Base-by-base conservation (phyloP, 805 yeast genomes). In the Candida adriatica region DNA sequence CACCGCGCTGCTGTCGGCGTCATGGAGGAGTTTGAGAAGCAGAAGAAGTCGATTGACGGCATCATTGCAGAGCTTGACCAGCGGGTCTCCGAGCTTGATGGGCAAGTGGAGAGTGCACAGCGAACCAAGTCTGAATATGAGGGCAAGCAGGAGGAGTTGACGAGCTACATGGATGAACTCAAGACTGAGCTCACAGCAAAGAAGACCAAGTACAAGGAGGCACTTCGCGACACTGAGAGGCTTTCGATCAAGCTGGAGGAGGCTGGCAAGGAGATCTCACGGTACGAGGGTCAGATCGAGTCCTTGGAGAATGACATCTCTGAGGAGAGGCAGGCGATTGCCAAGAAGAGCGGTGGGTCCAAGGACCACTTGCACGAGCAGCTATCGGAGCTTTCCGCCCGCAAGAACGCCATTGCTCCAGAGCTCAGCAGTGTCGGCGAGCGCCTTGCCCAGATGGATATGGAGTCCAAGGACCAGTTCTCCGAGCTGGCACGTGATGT, bases 251-350 rank as follows among this genome's bases (percentile, higher is more conserved):
- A 23, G 14, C 8, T n/a, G 8, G 25, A 23, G 25, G 25, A 23
- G 9, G 8, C 7, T 23, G 14, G 14, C 7, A 11, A 7, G 8
- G 13, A 23, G 8, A 8, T 23, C 7, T 7, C 10, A 15, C 10
- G 7, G 8, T 8, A 8, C 10, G 25, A 23, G 25, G 25, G 14
- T 8, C 8, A 13, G 13, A 23, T 23, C 13, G 13, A 23, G 25
- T 7, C 10, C 15, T 15, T 23, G 25, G 25, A 41, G 2, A 26
- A 33, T 7, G 41, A 44, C 21, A 48, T 55, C 6, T 21, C 25
- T 7, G 26, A 26, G 6, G 59, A 46, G 30, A 40, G 46, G 7
- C 52, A 52, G 7, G 55, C 44, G 30, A 42, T 60, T n/a, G 47
- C 47, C 13, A 42, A 55, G 25, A 47, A 42, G 22, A 35, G 39